Base-by-base conservation (phyloP, 73 alveolate genomes). In the Tetrahymena borealis region DNA sequence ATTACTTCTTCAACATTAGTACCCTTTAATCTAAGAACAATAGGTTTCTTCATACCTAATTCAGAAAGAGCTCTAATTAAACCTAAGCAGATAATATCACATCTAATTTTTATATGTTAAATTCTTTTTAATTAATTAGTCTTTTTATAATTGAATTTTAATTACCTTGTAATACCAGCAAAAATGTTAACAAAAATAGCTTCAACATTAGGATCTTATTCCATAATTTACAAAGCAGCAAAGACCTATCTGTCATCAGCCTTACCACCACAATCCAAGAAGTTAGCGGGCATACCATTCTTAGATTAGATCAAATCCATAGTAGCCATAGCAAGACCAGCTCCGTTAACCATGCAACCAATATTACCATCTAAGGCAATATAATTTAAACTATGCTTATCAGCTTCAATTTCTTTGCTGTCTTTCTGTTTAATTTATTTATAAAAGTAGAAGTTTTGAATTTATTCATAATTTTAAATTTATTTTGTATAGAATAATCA, bases 281-380 rank as follows among this genome's bases (percentile, higher is more conserved):
- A 98, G 96, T 98, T 98, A 36, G 99, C 99, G 2, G 99, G 99
- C 93, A 96, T 91, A 40, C 99, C 99, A 6, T 99, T 99, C 78
- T 97, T 60, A 38, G 79, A 40, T 33, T 94, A 85, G 79, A 96
- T 94, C 38, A 97, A 39, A 90, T 94, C 99, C 99, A 98, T 98
- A 40, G 99, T 98, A 32, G 99, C 98, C 99, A 98, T 98, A 31
- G 99, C 99, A 11, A 98, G 97, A 18, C 99, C 99, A 16, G 99
- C 99, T 24, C 99, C 99, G 78, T 98, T 98, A 91, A 98, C 99
- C 97, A 98, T 94, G 97, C 99, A 98, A 16, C 99, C 99, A 35
- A 97, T 97, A 60, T 93, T 93, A 32, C 99, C 99, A 60, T 96
- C 98, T 39, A 97, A 93, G 16, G 97, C 94, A 36, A 97, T 93